Base-by-base conservation (phyloP, 805 yeast genomes). In the Lipomyces starkeyi region DNA sequence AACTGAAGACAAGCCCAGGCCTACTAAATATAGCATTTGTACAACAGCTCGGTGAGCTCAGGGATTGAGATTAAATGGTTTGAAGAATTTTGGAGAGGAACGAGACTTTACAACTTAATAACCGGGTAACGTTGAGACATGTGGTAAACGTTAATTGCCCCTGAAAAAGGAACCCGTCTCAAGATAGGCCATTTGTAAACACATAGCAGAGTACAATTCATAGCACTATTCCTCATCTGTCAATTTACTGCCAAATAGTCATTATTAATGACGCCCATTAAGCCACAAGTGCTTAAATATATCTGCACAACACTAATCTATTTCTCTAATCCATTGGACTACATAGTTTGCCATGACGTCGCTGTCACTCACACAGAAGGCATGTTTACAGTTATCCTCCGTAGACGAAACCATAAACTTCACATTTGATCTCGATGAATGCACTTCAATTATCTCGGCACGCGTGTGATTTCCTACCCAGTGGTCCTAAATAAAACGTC, bases 1-100 rank as follows among this genome's bases (percentile, higher is more conserved):
- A 73, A 87, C 95, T 76, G 93, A 88, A 2, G 97, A 91, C 59
- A 94, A 85, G 2, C 99, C 99, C 64, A 94, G 82, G 14, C 99
- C 99, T 67, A 94, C 87, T 70, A 94, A 84, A 78, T 94, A 95
- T 58, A 94, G 83, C 98, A 95, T 94, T 62, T 65, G 14, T n/a
- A 25, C 20, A 29, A n/a, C 34, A 17, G 20, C 22, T 53, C 56
- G 34, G 56, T n/a, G 22, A 17, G 20, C 49, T 2, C 7, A n/a
- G 11, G 22, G 22, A n/a, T 43, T 43, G 20, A 17, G 49, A 17
- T 17, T 17, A 17, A 37, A 4, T 7, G 40, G 14, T 37, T 37
- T 37, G 5, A 37, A 37, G 40, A 35, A 35, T 35, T 35, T 35
- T 35, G 40, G 14, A 35, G 13, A 13, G 40, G 27, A 25, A 25